phyloP scores from a whole-genome alignment of 2,329 filamentous ascomycete species.

The Microsporum audouinii region DNA sequence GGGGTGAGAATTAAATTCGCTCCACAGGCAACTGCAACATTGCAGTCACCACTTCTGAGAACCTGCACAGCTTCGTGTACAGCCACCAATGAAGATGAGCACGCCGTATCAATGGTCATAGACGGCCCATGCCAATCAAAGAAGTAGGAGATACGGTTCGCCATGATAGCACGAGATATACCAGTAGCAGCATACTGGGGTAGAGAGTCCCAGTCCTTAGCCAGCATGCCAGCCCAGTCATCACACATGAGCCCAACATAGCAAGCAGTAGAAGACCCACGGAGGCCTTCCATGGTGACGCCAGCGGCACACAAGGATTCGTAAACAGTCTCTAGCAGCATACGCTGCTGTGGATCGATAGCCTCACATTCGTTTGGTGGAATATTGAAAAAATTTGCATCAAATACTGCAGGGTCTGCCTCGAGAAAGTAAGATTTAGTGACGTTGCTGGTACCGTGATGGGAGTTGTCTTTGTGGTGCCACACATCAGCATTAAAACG shows the following conservation, averaged over 20 bases:
- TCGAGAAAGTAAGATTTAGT: slow-evolving; percentile 13
- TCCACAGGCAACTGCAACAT: neutral
- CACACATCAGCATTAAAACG: slow-evolving; percentile 14
- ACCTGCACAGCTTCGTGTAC: slow-evolving; percentile 7
- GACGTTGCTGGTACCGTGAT: slow-evolving; percentile 13
- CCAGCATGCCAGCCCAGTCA: slow-evolving; percentile 22
- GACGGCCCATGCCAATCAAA: slow-evolving; percentile 26
- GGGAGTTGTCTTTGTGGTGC: slow-evolving; percentile 13
- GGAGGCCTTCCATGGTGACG: slow-evolving; percentile 18
- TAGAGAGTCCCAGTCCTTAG: slow-evolving; percentile 14
- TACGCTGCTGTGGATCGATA: slow-evolving; percentile 26
- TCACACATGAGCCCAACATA: slow-evolving; percentile 22
- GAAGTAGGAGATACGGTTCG: slow-evolving; percentile 31
- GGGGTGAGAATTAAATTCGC: slow-evolving; percentile 1
- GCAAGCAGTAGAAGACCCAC: slow-evolving; percentile 24
- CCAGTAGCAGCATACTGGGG: slow-evolving; percentile 19
- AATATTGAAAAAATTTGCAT: slow-evolving; percentile 25
- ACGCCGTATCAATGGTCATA: neutral
- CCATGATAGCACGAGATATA: slow-evolving; percentile 28
- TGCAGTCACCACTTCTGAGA: slow-evolving; percentile 15
- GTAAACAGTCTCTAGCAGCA: slow-evolving; percentile 22
- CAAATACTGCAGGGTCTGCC: slow-evolving; percentile 22
- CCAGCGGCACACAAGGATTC: slow-evolving; percentile 22
- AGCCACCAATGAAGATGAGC: slow-evolving; percentile 4
- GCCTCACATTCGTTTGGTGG: slow-evolving; percentile 17